Base-by-base conservation (phyloP, 73 alveolate genomes). In the Paramecium primaurelia region DNA sequence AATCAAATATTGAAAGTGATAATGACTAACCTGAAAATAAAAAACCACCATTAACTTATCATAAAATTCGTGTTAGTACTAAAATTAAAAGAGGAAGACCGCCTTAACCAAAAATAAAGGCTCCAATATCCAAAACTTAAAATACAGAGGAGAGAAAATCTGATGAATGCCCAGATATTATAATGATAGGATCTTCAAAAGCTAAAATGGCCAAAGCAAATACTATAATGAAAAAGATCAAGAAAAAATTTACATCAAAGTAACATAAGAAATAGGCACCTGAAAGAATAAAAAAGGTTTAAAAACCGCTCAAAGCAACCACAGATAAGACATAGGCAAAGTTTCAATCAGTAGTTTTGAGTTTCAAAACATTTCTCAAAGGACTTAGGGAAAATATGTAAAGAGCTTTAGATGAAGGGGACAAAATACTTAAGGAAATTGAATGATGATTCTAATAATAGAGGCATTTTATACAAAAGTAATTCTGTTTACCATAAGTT, bases 131-230 rank as follows among this genome's bases (percentile, higher is more conserved):
- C 0, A 28, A 64, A 64, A 64, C 84, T 0, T 64, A 64, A 64
- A 64, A 14, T 26, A 28, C 5, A 3, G 84, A 64, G 6, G 84
- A 64, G 30, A 64, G 51, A 64, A 64, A 64, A 64, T 64, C 47
- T 64, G 51, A 64, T 34, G 47, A 28, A 9, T 28, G 84, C 12
- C 84, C 84, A 16, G 84, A 64, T 28, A 34, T 64, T 11, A 64
- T 64, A 10, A 64, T 64, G 84, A 28, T 64, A 28, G 84, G 84
- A 32, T 64, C 51, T 1, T 64, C 84, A 16, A 64, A 64, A 34
- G 84, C 84, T 11, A 64, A 64, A 64, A 11, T 64, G 84, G 84
- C 51, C 26, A 64, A 64, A 34, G 84, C 84, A 28, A 64, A 64
- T 9, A 64, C 84, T 1, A 64, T 64, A 1, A 64, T 64, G 51